These are phyloP conservation scores for Leucoagaricus sp. DNA, from an alignment of 1,284 basidiomycete species.

Conservation along the genomic window DNA sequence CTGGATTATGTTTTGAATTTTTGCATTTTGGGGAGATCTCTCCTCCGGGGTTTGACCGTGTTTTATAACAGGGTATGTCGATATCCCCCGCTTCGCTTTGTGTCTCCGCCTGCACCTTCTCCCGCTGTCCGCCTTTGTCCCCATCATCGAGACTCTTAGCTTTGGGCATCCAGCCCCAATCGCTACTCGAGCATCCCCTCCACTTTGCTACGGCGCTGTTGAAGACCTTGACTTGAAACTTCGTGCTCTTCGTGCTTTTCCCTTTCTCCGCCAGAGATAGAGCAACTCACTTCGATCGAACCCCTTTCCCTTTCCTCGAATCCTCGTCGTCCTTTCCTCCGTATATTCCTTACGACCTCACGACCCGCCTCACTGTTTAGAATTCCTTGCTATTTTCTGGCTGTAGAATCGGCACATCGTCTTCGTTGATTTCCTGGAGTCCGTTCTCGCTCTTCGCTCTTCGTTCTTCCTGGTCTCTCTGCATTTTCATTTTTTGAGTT, in stretches of 20 bases:
- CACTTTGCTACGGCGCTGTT: background rate
- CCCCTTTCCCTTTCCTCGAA: background rate
- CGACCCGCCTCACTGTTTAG: background rate
- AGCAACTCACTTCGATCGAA: background rate
- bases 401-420: too few relatives aligned
- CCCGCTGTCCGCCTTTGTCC: background rate
- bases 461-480: background rate
- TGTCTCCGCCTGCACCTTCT: background rate
- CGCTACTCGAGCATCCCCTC: background rate
- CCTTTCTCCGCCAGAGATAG: background rate
- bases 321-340: background rate
- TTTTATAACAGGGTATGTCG: background rate
- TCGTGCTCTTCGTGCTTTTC: background rate
- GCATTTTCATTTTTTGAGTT: background rate
- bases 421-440: background rate
- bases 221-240: background rate
- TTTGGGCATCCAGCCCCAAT: background rate
- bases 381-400: too few relatives aligned
- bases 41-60: background rate
- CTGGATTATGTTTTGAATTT: background rate
- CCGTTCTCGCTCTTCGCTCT: background rate
- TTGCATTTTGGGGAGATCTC: background rate
- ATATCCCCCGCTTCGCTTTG: background rate
- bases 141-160: background rate
- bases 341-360: background rate